Evolutionary conservation across 768 basidiomycete genomes (phyloP).

Genomic region (Lactarius quietus): DNA sequence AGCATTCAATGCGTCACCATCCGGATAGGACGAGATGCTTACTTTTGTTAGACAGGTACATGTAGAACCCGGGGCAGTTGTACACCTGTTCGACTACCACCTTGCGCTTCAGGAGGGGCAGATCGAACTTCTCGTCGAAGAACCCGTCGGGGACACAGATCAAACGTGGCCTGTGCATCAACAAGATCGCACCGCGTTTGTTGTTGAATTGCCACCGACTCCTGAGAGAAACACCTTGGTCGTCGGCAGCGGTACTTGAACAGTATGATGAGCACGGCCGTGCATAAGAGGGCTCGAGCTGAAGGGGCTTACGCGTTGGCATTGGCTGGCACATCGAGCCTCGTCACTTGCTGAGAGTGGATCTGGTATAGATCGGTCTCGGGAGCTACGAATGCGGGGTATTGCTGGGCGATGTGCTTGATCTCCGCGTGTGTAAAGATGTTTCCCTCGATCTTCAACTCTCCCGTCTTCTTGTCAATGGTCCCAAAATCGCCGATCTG

Average conservation of each 20-base stretch:
- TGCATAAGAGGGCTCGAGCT: background rate
- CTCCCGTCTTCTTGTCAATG: slow-evolving; percentile 9
- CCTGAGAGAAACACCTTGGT: background rate
- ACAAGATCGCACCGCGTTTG: slow-evolving; percentile 19
- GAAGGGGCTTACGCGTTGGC: slow-evolving; percentile 1
- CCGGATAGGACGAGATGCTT: background rate
- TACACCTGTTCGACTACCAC: slow-evolving; percentile 5
- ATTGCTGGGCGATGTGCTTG: background rate
- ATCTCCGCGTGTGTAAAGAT: slow-evolving; percentile 4
- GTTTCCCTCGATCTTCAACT: slow-evolving; percentile 10
- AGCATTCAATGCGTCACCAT: background rate
- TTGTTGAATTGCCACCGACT: slow-evolving; percentile 12
- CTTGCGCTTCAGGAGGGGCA: slow-evolving; percentile 9
- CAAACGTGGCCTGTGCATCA: slow-evolving; percentile 11
- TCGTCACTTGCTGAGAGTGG: slow-evolving; percentile 11
- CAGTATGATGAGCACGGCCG: background rate
- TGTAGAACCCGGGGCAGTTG: slow-evolving; percentile 15
- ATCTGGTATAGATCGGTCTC: slow-evolving; percentile 9
- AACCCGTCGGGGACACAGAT: slow-evolving; percentile 4
- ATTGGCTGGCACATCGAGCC: background rate
- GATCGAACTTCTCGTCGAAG: background rate
- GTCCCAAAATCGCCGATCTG: slow-evolving; percentile 17
- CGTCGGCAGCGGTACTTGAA: background rate
- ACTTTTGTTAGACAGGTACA: slow-evolving; percentile 17
- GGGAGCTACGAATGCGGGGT: background rate